Conservation (phyloP, 2,329 filamentous ascomycete genomes). For the Diaporthe vexans region DNA sequence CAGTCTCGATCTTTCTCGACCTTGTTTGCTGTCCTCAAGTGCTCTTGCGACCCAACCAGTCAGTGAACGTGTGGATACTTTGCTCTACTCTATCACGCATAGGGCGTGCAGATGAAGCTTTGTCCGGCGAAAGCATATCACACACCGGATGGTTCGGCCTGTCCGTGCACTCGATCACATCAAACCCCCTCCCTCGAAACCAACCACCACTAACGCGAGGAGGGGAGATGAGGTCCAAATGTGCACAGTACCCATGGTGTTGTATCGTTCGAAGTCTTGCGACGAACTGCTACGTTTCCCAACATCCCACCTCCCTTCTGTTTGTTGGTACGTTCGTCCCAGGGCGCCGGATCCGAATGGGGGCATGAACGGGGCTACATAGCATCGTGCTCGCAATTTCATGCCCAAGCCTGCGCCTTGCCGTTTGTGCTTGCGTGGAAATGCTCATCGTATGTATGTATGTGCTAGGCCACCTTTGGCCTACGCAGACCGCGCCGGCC, state of each 20-base stretch:
- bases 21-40: not conserved
- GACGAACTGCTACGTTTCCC: conserved; percentile 12
- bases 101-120: conserved; percentile 13
- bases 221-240: not conserved
- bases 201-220: not conserved
- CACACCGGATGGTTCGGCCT: conserved; percentile 4
- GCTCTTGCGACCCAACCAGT: not conserved
- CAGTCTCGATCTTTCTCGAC: not conserved
- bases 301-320: not conserved
- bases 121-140: conserved; percentile 13
- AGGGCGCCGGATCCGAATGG: conserved; percentile 15
- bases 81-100: not conserved
- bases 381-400: conserved; percentile 19
- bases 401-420: conserved; percentile 1
- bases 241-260: not conserved
- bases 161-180: conserved; percentile 18
- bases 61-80: not conserved
- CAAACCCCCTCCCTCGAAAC: not conserved
- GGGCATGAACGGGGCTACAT: conserved; percentile 8
- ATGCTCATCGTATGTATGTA: not conserved
- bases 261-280: not conserved
- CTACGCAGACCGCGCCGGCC: not conserved
- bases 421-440: not conserved
- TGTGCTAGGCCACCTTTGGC: not conserved
- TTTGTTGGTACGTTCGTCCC: conserved; percentile 1